A percentile compares a stretch with the other conserved stretches of the same genome.
phyloP scores from a whole-genome alignment of 2,329 filamentous ascomycete genomes.

The Trichothecium sympodiale region DNA sequence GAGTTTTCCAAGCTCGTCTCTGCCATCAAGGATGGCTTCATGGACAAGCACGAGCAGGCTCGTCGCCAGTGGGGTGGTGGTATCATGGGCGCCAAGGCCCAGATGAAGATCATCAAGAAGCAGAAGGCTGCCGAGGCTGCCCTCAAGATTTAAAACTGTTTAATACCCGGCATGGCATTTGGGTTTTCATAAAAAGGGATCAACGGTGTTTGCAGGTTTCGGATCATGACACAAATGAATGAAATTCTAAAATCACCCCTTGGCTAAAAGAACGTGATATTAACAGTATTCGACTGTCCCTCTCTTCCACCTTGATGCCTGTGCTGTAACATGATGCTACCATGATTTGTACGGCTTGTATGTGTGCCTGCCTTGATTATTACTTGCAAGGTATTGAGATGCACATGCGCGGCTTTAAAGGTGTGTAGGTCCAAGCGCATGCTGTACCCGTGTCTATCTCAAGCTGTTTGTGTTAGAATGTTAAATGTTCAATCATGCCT shows the following conservation, averaged over 20 bases:
- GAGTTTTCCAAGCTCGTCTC: slow-evolving; percentile 96
- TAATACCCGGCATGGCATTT: slow-evolving; percentile 28
- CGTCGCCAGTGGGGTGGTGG: slow-evolving; percentile 97
- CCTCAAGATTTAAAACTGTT: slow-evolving; percentile 79
- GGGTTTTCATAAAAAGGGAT: slow-evolving; percentile 18
- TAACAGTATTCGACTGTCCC: not conserved
- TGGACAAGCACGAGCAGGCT: slow-evolving; percentile 86
- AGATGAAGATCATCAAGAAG: slow-evolving; percentile 68
- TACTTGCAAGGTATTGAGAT: too few species aligned
- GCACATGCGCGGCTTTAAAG: too few species aligned
- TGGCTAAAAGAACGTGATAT: not conserved
- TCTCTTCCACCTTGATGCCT: not conserved
- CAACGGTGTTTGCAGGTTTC: slow-evolving; percentile 28
- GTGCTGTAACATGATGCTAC: not conserved
- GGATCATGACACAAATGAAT: slow-evolving; percentile 27
- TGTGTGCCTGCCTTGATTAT: not conserved
- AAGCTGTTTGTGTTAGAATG: too few species aligned
- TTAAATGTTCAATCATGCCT: too few species aligned
- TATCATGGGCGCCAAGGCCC: slow-evolving; percentile 97
- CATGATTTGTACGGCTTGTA: too few species aligned
- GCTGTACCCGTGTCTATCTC: too few species aligned
- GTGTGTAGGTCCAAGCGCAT: too few species aligned
- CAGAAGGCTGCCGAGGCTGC: slow-evolving; percentile 87
- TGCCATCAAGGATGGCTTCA: slow-evolving; percentile 95
- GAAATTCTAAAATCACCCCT: slow-evolving; percentile 13